Conservation (phyloP, 495 filamentous ascomycete species). For the Aspergillus baeticus region DNA sequence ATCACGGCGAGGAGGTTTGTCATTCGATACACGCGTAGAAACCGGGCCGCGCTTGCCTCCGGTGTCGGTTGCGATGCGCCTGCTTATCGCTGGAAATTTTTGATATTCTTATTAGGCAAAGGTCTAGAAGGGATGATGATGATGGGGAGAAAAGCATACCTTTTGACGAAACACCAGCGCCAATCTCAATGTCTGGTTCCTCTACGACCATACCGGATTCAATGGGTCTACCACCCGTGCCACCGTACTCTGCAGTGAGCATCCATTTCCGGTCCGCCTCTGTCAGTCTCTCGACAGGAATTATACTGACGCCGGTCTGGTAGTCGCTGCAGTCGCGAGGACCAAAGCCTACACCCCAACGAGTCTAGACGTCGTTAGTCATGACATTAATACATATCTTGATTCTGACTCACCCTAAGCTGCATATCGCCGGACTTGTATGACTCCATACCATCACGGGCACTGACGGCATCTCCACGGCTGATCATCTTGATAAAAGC, state of each 20-base stretch:
- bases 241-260: slow-evolving; percentile 89
- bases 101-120: no score
- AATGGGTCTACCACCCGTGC: slow-evolving; percentile 80
- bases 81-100: slow-evolving; percentile 84
- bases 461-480: slow-evolving; percentile 76
- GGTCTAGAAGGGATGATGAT: neutral
- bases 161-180: slow-evolving; percentile 94
- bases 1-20: slow-evolving; percentile 43
- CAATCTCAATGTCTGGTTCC: slow-evolving; percentile 98
- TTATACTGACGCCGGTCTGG: slow-evolving; percentile 84
- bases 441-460: slow-evolving; percentile 90
- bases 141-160: slow-evolving; percentile 33
- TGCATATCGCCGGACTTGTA: slow-evolving; percentile 69
- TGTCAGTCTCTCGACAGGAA: slow-evolving; percentile 86
- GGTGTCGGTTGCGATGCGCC: slow-evolving; percentile 77
- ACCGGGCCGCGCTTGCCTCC: slow-evolving; percentile 72
- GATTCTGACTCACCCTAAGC: slow-evolving; percentile 79
- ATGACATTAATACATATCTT: no score
- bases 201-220: slow-evolving; percentile 86
- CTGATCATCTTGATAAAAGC: slow-evolving; percentile 98
- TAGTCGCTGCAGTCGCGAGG: slow-evolving; percentile 98
- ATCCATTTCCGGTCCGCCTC: slow-evolving; percentile 98
- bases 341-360: slow-evolving; percentile 97
- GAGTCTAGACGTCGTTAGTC: slow-evolving; percentile 60
- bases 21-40: slow-evolving; percentile 57